Conservation (phyloP, 78 protist genomes). For the Dictyostelium firmibasis region DNA sequence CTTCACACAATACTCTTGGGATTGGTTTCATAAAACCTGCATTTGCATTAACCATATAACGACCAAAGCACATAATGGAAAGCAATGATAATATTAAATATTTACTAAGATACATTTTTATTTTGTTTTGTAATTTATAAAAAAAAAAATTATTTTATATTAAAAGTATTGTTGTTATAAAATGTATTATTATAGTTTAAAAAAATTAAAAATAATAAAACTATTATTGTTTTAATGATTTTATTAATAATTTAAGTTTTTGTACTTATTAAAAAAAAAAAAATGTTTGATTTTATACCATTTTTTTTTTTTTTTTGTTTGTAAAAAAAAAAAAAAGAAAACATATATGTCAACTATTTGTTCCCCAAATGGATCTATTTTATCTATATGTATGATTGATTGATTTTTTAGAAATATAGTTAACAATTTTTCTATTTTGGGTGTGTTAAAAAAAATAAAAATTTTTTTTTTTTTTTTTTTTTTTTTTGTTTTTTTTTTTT, state of each 20-base stretch:
- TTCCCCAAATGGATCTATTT: not conserved
- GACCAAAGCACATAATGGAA: not conserved
- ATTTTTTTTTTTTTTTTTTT: too few species aligned
- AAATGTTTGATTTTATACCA: not conserved
- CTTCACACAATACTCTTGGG: slow-evolving; percentile 46
- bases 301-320: not conserved
- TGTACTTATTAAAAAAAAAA: not conserved
- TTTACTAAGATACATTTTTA: slow-evolving; percentile 1
- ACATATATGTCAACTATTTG: not conserved
- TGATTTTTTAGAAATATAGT: not conserved
- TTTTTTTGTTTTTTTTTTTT: not conserved
- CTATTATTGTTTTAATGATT: not conserved
- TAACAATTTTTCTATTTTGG: not conserved
- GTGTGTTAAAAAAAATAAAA: not conserved
- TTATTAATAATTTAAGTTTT: not conserved
- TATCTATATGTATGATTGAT: not conserved
- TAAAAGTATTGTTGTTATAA: not conserved
- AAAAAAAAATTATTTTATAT: not conserved
- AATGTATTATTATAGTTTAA: not conserved
- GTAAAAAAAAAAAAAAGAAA: not conserved
- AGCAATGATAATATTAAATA: slow-evolving; percentile 1
- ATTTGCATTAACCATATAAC: not conserved
- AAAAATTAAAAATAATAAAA: too few species aligned
- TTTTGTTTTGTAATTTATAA: not conserved
- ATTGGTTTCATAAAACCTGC: slow-evolving; percentile 65